Percentiles rank a stretch among this genome's conserved stretches.
Conservation (phyloP, 495 filamentous ascomycete genomes). For the Lentithecium fluviatile region DNA sequence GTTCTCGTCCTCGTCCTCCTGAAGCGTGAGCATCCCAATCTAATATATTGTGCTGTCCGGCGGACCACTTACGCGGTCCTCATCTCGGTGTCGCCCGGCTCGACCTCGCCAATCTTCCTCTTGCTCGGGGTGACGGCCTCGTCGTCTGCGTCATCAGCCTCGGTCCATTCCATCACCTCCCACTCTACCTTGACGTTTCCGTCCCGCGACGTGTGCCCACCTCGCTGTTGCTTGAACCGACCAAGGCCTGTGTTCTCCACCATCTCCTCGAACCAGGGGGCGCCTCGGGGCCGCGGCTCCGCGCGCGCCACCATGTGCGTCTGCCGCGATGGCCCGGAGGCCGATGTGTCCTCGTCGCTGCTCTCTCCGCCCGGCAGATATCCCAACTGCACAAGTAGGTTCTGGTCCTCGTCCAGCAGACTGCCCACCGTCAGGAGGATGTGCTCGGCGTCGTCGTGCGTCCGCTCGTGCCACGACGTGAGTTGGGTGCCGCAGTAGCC, state of each 20-base stretch:
- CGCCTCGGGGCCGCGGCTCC: conserved; percentile 49
- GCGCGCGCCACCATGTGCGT: conserved; percentile 29
- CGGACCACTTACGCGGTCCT: conserved; percentile 11
- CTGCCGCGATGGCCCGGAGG: conserved; percentile 35
- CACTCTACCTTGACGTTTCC: conserved; percentile 68
- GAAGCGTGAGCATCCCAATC: conserved; percentile 16
- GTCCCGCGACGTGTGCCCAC: conserved; percentile 51
- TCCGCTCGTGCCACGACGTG: conserved; percentile 74
- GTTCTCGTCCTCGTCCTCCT: conserved; percentile 12
- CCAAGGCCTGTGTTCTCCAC: conserved; percentile 71
- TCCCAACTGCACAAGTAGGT: conserved; percentile 64
- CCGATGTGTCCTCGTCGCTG: conserved; percentile 27
- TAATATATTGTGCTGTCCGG: not conserved
- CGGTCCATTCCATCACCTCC: conserved; percentile 78
- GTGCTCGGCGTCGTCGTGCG: conserved; percentile 65
- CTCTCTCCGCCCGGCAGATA: conserved; percentile 27
- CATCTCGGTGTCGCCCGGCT: conserved; percentile 37
- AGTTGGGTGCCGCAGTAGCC: conserved; percentile 85
- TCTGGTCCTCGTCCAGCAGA: conserved; percentile 63
- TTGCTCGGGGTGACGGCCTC: conserved; percentile 42
- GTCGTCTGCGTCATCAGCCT: conserved; percentile 51
- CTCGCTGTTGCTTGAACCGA: conserved; percentile 59
- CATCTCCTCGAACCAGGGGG: conserved; percentile 83
- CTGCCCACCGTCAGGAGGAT: conserved; percentile 75
- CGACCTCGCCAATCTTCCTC: conserved; percentile 53